Evolutionary conservation across 1,139 yeast genomes (phyloP), one percentile per base, ranked within the genome.

Genomic region (Blastobotrys illinoisensis): DNA sequence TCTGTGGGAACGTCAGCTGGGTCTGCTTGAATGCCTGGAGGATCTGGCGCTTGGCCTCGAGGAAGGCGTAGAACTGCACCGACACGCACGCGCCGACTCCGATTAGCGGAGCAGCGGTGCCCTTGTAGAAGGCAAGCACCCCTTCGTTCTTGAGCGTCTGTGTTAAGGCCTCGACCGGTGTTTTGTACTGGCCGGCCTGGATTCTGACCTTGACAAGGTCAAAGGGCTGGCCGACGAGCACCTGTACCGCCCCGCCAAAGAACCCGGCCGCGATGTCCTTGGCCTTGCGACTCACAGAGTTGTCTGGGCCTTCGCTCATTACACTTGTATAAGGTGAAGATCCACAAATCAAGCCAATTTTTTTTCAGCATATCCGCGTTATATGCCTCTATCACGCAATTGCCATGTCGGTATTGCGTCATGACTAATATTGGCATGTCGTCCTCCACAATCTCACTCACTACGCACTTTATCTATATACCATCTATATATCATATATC

Each of bases 31-130:
- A 40, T 46, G 36, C 48, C 46, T 44, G 28, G 58, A 62, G 50
- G 9, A 86, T 63, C 64, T 81, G 87, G 58, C 95, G 74, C 64
- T 82, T 83, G 28, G 89, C 80, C 64, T 86, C 95, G 65, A 85
- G 89, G 66, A 86, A 86, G 3, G 91, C 89, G 62, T 85, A 85
- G 67, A 85, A 85, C 65, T 85, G 90, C 28, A 84, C 74, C 4
- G 88, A 82, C 2, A 85, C 90, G 71, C 91, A 85, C 1, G 80
- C 85, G 1, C 90, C 90, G 3, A 85, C 90, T 5, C 76, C 76
- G 45, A 73, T 52, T 16, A 77, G 63, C n/a, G 80, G 80, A 1
- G 79, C 77, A 5, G 76, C 67, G 0, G 80, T 75, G n/a, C 80
- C 80, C 58, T 75, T 76, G 63, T 77, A 81, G 67, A 85, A 85